Evolutionary conservation across 352 stramenopile species (phyloP).

Genomic region (Globisporangium sylvaticum): DNA sequence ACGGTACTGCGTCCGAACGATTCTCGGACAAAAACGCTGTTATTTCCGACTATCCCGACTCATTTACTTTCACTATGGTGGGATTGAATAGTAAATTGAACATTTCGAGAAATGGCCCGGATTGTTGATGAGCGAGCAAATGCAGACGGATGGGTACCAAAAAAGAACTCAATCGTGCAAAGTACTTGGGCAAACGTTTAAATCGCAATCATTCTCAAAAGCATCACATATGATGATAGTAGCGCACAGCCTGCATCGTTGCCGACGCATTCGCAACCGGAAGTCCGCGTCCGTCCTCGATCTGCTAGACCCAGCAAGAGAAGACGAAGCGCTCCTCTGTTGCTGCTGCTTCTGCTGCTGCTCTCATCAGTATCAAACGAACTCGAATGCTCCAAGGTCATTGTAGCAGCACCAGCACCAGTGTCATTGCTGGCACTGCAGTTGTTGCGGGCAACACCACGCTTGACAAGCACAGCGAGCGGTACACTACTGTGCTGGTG

Average conservation of each 20-base stretch:
- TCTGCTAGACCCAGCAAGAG: slow-evolving; percentile 20
- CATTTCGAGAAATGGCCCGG: no score
- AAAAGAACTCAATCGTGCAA: no score
- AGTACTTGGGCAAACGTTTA: no score
- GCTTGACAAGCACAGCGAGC: neutral
- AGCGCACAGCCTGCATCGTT: slow-evolving; percentile 10
- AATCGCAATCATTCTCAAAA: no score
- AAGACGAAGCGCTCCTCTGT: neutral
- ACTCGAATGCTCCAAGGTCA: neutral
- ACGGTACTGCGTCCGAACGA: no score
- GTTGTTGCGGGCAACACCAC: neutral
- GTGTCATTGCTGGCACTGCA: neutral
- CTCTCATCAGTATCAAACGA: neutral
- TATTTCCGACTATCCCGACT: no score
- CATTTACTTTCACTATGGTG: no score
- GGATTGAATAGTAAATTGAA: no score
- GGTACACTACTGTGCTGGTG: neutral
- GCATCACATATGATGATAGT: neutral
- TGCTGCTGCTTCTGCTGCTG: neutral
- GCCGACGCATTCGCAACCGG: neutral
- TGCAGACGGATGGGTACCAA: no score
- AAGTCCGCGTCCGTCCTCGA: slow-evolving; percentile 1
- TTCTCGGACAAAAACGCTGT: no score
- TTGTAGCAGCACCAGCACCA: neutral
- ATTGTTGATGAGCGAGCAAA: no score